Evolutionary conservation across 148 eudicot species (phyloP).

Genomic region (Vaccinium myrtillus): DNA sequence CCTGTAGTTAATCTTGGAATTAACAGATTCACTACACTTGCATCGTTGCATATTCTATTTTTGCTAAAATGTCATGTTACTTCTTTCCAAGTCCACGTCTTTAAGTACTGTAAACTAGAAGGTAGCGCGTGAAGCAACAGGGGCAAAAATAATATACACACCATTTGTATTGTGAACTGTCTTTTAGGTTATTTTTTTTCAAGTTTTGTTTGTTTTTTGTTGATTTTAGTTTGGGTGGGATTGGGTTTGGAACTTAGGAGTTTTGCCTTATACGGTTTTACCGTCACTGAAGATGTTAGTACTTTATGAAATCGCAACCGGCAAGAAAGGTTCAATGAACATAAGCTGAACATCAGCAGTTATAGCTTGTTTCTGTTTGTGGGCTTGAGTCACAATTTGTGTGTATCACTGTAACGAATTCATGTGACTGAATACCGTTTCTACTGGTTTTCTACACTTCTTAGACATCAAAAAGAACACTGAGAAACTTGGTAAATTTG

Average conservation of each 20-base stretch:
- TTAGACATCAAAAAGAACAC: no score
- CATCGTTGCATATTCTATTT: not conserved
- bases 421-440: no score
- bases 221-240: not conserved
- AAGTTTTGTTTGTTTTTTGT: no score
- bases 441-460: no score
- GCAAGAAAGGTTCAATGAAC: not conserved
- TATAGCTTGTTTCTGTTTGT: not conserved
- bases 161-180: not conserved
- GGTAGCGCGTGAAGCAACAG: not conserved
- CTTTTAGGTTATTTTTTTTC: not conserved
- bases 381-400: no score
- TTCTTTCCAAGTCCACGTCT: not conserved
- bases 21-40: not conserved
- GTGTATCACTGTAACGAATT: no score
- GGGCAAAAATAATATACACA: not conserved
- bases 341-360: not conserved
- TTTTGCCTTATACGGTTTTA: no score
- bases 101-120: not conserved
- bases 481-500: no score
- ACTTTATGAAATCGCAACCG: not conserved
- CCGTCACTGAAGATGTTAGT: not conserved
- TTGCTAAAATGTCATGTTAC: slow-evolving; percentile 3
- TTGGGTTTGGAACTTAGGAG: not conserved
- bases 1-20: not conserved